Evolutionary conservation across 2,329 filamentous ascomycete species (phyloP).

Genomic region (Biscogniauxia marginata): DNA sequence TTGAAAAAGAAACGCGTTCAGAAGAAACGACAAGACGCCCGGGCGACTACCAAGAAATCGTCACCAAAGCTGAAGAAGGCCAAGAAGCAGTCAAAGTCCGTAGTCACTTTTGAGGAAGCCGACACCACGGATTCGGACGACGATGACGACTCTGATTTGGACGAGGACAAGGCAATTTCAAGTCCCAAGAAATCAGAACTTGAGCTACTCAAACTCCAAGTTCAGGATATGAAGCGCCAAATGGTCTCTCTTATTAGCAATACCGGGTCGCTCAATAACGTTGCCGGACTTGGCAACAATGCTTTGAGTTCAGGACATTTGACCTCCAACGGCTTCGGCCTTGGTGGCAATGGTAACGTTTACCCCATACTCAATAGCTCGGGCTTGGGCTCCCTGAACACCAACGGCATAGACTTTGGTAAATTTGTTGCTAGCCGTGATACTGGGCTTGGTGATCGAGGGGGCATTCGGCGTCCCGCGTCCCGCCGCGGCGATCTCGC

Average conservation of each 20-base stretch:
- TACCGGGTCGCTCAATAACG: neutral
- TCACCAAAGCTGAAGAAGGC: constrained; percentile 20
- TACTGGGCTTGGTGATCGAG: neutral
- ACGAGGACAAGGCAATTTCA: neutral
- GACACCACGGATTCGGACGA: constrained; percentile 18
- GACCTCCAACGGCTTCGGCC: neutral
- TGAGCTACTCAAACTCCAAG: constrained; percentile 28
- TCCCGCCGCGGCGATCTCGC: neutral
- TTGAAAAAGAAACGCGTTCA: constrained; percentile 27
- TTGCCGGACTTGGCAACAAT: neutral
- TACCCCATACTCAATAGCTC: neutral
- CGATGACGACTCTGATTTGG: constrained; percentile 24
- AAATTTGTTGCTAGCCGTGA: neutral
- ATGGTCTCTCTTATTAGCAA: constrained; percentile 4
- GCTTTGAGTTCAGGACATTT: neutral
- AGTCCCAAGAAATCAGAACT: constrained; percentile 18
- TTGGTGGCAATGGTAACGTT: neutral
- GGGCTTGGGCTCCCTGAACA: neutral
- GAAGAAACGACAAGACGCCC: constrained; percentile 32
- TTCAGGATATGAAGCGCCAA: constrained; percentile 20
- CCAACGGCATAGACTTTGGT: neutral
- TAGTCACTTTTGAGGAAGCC: constrained; percentile 21
- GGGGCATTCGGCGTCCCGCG: neutral
- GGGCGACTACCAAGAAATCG: constrained; percentile 29
- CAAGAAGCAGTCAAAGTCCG: constrained; percentile 26